Base-by-base conservation (phyloP, 2,329 filamentous ascomycete species). In the Cladosporium sphaerospermum region DNA sequence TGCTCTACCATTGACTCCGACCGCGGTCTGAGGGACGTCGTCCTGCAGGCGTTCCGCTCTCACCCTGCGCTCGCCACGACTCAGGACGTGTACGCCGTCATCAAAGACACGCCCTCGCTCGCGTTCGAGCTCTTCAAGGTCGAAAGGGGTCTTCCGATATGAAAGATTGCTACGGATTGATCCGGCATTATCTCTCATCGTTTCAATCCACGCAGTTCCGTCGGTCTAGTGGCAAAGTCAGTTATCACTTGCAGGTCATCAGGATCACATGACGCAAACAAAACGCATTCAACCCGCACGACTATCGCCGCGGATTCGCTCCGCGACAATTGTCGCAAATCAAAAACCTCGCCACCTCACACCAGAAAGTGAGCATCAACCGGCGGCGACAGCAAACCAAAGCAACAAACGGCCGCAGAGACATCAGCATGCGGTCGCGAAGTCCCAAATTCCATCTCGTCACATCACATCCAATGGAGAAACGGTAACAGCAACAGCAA, bases 71-170 rank as follows among this genome's bases (percentile, higher is more conserved):
- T 77, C 7, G 73, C 71, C 2, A 68, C 68, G 36, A 74, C 74
- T 11, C 67, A 70, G 44, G 75, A 76, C 45, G 68, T 78, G n/a
- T 71, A 72, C 55, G 60, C 65, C 23, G 66, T 68, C 14, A 68
- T 77, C 45, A 68, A 71, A 44, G 72, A 73, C 28, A 74, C 72
- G 11, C 74, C 74, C 2, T 66, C 66, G n/a, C 64, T 77, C 36
- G 73, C 75, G 9, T 71, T 73, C 56, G 75, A 78, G 57, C 67
- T 78, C 7, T 77, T 71, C 64, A 71, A 74, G 54, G 67, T 76
- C 55, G 74, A 73, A 28, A 71, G 72, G 42, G 75, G 75, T 1
- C 59, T 77, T 37, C 73, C 73, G 11, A 34, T 52, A 9, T 52
- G 44, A 45, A n/a, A 41, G 28, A 28, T 9, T 14, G 10, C 11